Conservation (phyloP, 1,284 basidiomycete species). For the Ustilago nuda region DNA sequence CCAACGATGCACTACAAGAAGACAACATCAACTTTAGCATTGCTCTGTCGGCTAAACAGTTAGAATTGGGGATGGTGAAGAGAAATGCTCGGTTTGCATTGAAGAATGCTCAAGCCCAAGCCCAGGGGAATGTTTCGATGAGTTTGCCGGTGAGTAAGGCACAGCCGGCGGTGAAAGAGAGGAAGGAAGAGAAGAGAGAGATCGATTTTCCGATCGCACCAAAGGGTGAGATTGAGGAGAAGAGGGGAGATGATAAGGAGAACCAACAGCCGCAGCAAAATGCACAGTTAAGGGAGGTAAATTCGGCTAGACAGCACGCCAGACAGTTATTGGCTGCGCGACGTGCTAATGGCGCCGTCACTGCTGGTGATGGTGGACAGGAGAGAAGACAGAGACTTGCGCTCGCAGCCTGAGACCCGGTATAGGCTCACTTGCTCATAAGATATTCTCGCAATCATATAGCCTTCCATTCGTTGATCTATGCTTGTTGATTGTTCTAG, state of each 20-base stretch:
- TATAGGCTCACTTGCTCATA: background rate
- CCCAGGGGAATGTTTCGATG: background rate
- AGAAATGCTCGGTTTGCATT: conserved; percentile 46
- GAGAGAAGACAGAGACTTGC: conserved; percentile 9
- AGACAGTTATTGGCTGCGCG: conserved; percentile 23
- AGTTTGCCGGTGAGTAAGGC: conserved; percentile 16
- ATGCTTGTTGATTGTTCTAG: background rate
- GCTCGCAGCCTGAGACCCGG: conserved; percentile 9
- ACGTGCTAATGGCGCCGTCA: background rate
- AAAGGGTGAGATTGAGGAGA: background rate
- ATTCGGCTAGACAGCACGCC: conserved; percentile 19
- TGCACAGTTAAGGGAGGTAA: background rate
- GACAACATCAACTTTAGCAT: conserved; percentile 56
- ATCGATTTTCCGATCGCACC: conserved; percentile 15
- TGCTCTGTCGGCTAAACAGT: conserved; percentile 55
- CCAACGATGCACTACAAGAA: conserved; percentile 54
- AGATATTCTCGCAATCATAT: background rate
- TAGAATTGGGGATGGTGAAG: conserved; percentile 59
- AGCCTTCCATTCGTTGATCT: background rate
- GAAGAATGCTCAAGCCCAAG: conserved; percentile 16
- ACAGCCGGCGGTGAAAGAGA: background rate
- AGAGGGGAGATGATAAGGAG: conserved; percentile 11
- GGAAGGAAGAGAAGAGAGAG: background rate
- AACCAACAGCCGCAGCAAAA: background rate
- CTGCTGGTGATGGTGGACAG: background rate